Base-by-base conservation (phyloP, 352 stramenopile species). In the Thalassiosira mediterranea region DNA sequence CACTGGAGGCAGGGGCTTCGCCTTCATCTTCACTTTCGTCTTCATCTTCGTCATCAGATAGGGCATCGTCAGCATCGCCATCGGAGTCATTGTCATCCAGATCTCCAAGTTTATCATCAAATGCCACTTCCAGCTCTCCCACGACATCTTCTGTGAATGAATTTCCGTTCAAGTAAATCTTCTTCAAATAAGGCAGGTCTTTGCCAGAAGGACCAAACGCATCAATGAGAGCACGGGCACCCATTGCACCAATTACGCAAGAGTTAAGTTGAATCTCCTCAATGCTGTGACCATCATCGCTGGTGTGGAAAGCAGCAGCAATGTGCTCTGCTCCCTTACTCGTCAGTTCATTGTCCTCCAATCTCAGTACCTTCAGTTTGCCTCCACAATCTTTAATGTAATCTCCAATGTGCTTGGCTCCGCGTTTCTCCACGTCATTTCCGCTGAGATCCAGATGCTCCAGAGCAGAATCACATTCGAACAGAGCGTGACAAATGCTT, bases 331-430 rank as follows among this genome's bases (percentile, higher is more conserved):
- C 89, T 2, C 95, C 95, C n/a, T 83, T 90, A 11, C 91, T 96
- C 44, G 86, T 91, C 17, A 98, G 90, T 80, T 98, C 93, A 83
- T 98, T 98, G 72, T 98, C 95, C 65, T 98, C 94, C 26, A 97
- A 60, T 53, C 95, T 88, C 32, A 98, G 77, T 54, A 93, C 83
- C 68, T 90, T 91, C 48, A 98, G 79, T 56, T 75, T 77, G n/a
- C 62, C 59, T 17, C 76, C 77, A 69, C 93, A 84, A 31, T 79
- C 63, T 47, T 84, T 85, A 40, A 96, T 80, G 26, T 95, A 77
- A 25, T 86, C 72, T 5, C 79, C 89, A 47, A 97, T 75, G 4
- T 73, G 79, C 49, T 86, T 85, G 7, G 72, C 69, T 32, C 67
- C 72, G 44, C 66, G 59, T 28, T 49, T 78, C 37, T 93, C 96